Evolutionary conservation across 345 rosid species (phyloP).

Genomic region (Eucalyptus fibrosa): DNA sequence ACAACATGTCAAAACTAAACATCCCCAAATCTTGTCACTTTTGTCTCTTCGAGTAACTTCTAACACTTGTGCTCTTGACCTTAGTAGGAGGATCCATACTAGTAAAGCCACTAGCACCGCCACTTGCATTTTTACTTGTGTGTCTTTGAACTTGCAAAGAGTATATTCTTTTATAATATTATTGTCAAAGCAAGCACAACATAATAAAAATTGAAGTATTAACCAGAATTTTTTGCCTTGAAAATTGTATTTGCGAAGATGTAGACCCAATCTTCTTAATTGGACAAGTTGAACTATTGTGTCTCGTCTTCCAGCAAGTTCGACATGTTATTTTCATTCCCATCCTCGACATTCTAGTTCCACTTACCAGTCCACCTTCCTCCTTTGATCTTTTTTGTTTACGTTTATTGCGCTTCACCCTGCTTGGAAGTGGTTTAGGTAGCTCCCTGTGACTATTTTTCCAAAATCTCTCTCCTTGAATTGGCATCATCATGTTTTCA

Average conservation of each 20-base stretch:
- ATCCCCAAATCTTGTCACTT: too few relatives aligned
- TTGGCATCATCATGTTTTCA: not conserved
- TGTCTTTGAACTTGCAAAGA: not conserved
- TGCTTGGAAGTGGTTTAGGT: not conserved
- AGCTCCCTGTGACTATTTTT: not conserved
- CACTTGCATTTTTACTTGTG: not conserved
- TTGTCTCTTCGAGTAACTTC: too few relatives aligned
- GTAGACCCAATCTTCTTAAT: not conserved
- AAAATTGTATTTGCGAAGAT: not conserved
- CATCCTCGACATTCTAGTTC: not conserved
- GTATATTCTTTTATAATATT: not conserved
- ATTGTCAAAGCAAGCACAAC: not conserved
- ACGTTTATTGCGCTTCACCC: rapidly evolving
- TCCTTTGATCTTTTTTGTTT: not conserved
- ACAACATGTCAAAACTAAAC: too few relatives aligned
- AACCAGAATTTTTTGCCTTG: not conserved
- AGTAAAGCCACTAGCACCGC: rapidly evolving
- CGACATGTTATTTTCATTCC: not conserved
- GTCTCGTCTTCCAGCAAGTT: not conserved
- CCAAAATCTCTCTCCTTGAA: not conserved
- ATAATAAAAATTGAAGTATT: not conserved
- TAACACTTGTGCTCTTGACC: too few relatives aligned
- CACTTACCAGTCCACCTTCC: not conserved
- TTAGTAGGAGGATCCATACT: too few relatives aligned
- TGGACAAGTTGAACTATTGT: not conserved